Evolutionary conservation across 2,329 filamentous ascomycete species (phyloP), one percentile per base, ranked within the genome.

Genomic region (Bipolaris gigantea): DNA sequence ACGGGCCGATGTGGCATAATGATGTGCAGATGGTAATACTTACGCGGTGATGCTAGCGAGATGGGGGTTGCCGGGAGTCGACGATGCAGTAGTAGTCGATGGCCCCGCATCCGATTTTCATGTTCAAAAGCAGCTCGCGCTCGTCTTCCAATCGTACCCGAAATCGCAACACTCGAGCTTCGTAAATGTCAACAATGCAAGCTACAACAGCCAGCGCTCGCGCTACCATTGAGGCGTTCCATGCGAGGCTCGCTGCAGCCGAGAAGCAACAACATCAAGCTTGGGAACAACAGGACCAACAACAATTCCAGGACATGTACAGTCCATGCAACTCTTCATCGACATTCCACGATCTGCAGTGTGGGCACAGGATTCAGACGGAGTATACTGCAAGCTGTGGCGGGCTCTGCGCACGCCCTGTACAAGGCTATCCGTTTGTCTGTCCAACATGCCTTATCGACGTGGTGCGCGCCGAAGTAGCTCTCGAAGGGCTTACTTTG

Each of bases 221-320:
- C n/a, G 48, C 52, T 35, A 46, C 41, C 7, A 46, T 55, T 33
- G 30, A 55, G 19, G 27, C 36, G 32, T 55, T 55, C n/a, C 52
- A 55, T 25, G 48, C 30, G 10, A 43, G 48, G 11, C 35, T 55
- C 16, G 48, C 40, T 33, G 52, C 38, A 35, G 42, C 47, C 16
- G 52, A 55, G 36, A 55, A 35, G 36, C 47, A 55, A 21, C 41
- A 34, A 33, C 34, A 19, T 30, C 16, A 25, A 15, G 16, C 35
- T 10, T 34, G 45, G 33, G 50, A 4, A 4, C 39, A 48, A n/a
- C 32, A 42, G 27, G 39, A 48, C 27, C 36, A 56, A 27, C 54
- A 56, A 23, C 40, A 53, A 35, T 56, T 56, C 42, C 36, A 53
- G 19, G 46, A 53, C 32, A 54, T 34, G 33, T 56, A 56, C 50